Conservation (phyloP, 768 basidiomycete species). For the Lentinus brumalis region DNA sequence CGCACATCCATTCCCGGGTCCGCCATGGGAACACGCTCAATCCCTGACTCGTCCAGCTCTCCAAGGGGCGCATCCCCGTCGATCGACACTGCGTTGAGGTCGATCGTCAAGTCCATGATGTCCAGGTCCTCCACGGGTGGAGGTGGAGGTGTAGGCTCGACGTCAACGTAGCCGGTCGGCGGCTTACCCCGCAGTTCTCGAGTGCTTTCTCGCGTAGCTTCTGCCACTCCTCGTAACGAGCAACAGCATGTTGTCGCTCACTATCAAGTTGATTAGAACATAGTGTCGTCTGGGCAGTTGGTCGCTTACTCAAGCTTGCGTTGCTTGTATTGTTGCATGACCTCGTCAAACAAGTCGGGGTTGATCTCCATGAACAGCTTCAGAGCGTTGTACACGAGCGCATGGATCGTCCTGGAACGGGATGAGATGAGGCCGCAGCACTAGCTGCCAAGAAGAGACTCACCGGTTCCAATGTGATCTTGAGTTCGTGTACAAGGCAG, state of each 20-base stretch:
- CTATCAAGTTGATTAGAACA: constrained; percentile 40
- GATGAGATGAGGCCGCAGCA: constrained; percentile 7
- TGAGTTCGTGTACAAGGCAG: constrained; percentile 93
- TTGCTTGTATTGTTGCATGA: constrained; percentile 91
- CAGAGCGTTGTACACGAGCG: constrained; percentile 98
- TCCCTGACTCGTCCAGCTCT: constrained; percentile 76
- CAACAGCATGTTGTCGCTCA: constrained; percentile 83
- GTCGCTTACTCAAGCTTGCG: constrained; percentile 75
- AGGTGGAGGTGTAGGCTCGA: constrained; percentile 73
- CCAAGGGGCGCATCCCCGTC: constrained; percentile 60
- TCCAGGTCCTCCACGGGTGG: constrained; percentile 83
- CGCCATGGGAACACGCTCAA: constrained; percentile 90
- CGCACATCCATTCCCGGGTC: constrained; percentile 87
- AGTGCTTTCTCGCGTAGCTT: constrained; percentile 77
- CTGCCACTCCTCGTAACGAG: constrained; percentile 90
- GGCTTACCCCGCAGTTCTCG: constrained; percentile 70
- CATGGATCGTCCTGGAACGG: constrained; percentile 85
- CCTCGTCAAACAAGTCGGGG: constrained; percentile 91
- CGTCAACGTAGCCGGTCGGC: constrained; percentile 69
- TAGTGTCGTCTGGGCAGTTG: neutral
- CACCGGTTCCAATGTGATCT: constrained; percentile 99
- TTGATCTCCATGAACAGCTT: constrained; percentile 99
- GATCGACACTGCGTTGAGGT: constrained; percentile 81
- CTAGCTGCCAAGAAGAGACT: constrained; percentile 32
- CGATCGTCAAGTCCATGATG: constrained; percentile 86